Conservation (phyloP, 805 yeast species). For the Kregervanrija pseudodelftensis region DNA sequence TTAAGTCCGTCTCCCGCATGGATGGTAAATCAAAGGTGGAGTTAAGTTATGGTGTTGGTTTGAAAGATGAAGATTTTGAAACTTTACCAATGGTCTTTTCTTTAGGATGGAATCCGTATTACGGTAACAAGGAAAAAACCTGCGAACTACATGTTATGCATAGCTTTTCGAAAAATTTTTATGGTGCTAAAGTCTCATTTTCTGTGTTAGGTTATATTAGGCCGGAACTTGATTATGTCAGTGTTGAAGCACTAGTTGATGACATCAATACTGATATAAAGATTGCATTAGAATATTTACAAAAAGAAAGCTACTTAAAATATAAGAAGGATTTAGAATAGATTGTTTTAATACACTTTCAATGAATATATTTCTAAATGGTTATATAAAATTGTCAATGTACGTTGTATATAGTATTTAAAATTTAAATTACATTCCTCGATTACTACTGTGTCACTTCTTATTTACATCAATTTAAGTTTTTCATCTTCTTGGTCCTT, state of each 20-base stretch:
- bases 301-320: constrained; percentile 32
- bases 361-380: neutral
- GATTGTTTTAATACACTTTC: neutral
- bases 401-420: too few relatives aligned
- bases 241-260: constrained; percentile 71
- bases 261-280: constrained; percentile 79
- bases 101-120: constrained; percentile 93
- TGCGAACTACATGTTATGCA: constrained; percentile 86
- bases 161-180: constrained; percentile 58
- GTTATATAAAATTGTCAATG: neutral
- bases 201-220: constrained; percentile 81
- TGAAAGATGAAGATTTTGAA: constrained; percentile 38
- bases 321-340: constrained; percentile 18
- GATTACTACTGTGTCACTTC: neutral
- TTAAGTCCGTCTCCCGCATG: constrained; percentile 16
- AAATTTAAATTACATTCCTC: neutral
- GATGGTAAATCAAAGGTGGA: constrained; percentile 38
- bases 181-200: constrained; percentile 71
- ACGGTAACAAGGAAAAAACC: constrained; percentile 68
- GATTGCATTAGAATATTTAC: constrained; percentile 50
- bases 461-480: constrained; percentile 24
- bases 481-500: constrained; percentile 20
- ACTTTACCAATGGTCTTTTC: constrained; percentile 89
- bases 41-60: constrained; percentile 53
- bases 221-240: constrained; percentile 81